A percentile compares a stretch with the other conserved stretches of the same genome.
Evolutionary conservation across 2,329 filamentous ascomycete genomes (phyloP).

Genomic region (Nemania sp.): DNA sequence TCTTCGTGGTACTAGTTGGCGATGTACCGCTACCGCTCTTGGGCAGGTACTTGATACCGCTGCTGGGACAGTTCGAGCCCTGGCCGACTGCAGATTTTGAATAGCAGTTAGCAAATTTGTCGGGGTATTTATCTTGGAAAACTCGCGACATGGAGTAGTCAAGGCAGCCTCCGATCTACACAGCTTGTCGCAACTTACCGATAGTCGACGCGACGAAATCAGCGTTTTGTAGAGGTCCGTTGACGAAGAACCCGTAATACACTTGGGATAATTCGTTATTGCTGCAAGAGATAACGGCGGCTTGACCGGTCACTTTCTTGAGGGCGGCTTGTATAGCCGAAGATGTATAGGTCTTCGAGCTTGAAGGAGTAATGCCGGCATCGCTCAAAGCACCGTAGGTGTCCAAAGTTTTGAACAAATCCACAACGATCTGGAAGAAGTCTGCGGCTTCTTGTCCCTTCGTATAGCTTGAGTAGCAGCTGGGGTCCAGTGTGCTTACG

Average conservation of each 20-base stretch:
- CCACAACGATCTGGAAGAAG: conserved; percentile 68
- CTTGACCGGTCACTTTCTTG: conserved; percentile 53
- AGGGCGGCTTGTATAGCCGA: conserved; percentile 63
- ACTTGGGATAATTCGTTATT: conserved; percentile 53
- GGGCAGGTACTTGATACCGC: conserved; percentile 65
- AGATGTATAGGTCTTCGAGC: conserved; percentile 60
- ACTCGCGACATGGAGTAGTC: not conserved
- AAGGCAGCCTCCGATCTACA: not conserved
- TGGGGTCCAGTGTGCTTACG: conserved; percentile 67
- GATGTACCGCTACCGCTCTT: conserved; percentile 45
- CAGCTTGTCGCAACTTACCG: conserved; percentile 6
- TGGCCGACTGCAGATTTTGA: conserved; percentile 53
- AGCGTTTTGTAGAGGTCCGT: conserved; percentile 61
- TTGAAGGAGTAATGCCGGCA: conserved; percentile 62
- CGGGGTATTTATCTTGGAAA: not conserved
- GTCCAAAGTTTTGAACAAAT: conserved; percentile 67
- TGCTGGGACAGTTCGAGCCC: conserved; percentile 63
- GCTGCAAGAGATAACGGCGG: conserved; percentile 60
- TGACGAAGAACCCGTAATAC: conserved; percentile 66
- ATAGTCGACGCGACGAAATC: conserved; percentile 57
- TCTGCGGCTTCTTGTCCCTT: conserved; percentile 67
- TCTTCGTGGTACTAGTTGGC: conserved; percentile 40
- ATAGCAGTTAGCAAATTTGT: not conserved
- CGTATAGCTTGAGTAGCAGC: conserved; percentile 66
- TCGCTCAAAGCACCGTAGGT: conserved; percentile 64